Evolutionary conservation across 2,329 filamentous ascomycete genomes (phyloP).

Genomic region (Scorias spongiosa): DNA sequence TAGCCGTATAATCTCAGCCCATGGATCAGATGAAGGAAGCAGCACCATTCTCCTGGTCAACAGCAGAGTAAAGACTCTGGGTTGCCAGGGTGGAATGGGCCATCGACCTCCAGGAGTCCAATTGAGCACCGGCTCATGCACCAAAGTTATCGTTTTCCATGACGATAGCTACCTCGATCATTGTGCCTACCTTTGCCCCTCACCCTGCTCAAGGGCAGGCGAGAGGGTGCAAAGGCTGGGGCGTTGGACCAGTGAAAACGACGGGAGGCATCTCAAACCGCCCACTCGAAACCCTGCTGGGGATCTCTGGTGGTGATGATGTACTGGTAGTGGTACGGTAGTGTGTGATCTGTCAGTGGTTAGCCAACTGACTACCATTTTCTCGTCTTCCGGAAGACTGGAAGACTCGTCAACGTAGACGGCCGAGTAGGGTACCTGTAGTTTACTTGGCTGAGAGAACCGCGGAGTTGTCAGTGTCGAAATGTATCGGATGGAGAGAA

Average conservation of each 20-base stretch:
- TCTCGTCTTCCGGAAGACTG: too few species aligned
- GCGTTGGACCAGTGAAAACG: neutral
- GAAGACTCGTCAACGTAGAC: too few species aligned
- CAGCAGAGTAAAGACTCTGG: neutral
- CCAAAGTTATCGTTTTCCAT: conserved; percentile 6
- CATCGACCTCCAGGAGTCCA: conserved; percentile 1
- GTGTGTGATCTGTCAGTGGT: too few species aligned
- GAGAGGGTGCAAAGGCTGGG: conserved; percentile 1
- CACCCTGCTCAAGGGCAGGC: neutral
- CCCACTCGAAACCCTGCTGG: too few species aligned
- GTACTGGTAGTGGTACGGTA: too few species aligned
- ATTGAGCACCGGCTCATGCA: conserved; percentile 16
- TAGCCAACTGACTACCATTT: too few species aligned
- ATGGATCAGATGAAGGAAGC: conserved; percentile 17
- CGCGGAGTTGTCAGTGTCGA: neutral
- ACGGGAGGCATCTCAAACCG: too few species aligned
- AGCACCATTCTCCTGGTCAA: neutral
- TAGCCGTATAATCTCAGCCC: conserved; percentile 78
- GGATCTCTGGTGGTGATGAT: too few species aligned
- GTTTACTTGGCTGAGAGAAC: neutral
- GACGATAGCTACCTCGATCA: conserved; percentile 12
- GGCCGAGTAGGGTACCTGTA: too few species aligned
- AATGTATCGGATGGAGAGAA: neutral
- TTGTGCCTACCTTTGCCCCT: neutral
- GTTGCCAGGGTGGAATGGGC: conserved; percentile 3